Percentiles rank a stretch among this genome's conserved stretches.
Conservation (phyloP, 2,329 filamentous ascomycete species). For the Cordyceps cicadae region DNA sequence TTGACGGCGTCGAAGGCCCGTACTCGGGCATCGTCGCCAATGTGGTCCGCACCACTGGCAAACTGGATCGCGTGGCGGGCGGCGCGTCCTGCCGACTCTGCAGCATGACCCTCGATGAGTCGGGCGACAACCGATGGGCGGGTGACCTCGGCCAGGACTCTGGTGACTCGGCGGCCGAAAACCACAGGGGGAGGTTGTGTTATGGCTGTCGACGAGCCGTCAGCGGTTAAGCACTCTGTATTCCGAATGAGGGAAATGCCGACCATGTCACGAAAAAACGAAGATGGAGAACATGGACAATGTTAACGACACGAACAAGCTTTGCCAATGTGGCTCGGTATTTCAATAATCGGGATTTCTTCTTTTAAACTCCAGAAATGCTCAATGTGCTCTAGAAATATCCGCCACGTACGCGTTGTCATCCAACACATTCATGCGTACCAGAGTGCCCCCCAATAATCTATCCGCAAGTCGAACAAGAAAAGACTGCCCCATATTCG, state of each 20-base stretch:
- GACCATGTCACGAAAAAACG: neutral
- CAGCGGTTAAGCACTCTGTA: conserved; percentile 32
- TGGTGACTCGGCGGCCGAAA: conserved; percentile 16
- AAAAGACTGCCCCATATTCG: neutral
- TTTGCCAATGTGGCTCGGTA: neutral
- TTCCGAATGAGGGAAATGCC: neutral
- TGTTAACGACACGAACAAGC: neutral
- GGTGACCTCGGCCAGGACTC: conserved; percentile 47
- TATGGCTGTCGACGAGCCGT: conserved; percentile 67
- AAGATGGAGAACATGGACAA: neutral
- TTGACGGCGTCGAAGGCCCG: conserved; percentile 67
- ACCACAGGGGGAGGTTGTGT: conserved; percentile 42
- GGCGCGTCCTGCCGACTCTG: conserved; percentile 56
- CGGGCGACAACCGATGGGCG: conserved; percentile 55
- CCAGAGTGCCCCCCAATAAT: conserved; percentile 1
- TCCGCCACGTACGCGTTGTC: neutral
- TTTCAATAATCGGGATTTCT: neutral
- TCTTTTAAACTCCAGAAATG: conserved; percentile 9
- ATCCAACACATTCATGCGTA: neutral
- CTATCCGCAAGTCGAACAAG: conserved; percentile 10
- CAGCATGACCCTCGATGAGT: conserved; percentile 55
- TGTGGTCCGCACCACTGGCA: conserved; percentile 85
- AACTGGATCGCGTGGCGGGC: conserved; percentile 49
- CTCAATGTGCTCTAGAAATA: neutral
- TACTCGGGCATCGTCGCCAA: conserved; percentile 92